Evolutionary conservation across 1,284 basidiomycete species (phyloP), one percentile per base, ranked within the genome.

Genomic region (Somion occarium): DNA sequence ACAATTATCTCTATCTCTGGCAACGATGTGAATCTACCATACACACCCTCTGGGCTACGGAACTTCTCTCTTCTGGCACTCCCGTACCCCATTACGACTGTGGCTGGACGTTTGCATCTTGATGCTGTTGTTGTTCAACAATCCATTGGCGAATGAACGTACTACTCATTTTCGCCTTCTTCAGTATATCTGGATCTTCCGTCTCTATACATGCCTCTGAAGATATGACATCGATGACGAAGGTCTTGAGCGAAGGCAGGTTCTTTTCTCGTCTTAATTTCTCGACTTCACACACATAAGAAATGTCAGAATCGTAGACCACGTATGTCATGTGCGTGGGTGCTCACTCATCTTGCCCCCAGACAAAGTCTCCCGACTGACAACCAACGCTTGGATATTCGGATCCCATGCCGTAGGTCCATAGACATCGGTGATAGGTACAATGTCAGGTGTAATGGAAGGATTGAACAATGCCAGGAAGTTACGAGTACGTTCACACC

Each of bases 111-210:
- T n/a, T n/a, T n/a, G n/a, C n/a, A n/a, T n/a, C n/a, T n/a, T 34
- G 30, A 7, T 7, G 15, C 44, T 30, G 49, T 46, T 49, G 50
- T 45, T 70, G 68, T 52, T 75, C 68, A 20, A 76, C 80, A 58
- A 96, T 84, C 90, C 91, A 95, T 57, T 86, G 76, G 26, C 93
- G 75, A 57, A 97, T 93, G 55, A 79, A 88, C 5, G 92, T 94
- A 65, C 91, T 94, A 63, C 93, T 93, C 80, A 96, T 83, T 74
- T 96, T 96, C 38, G 83, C 76, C 57, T 80, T 74, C 63, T 84
- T 85, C 53, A 95, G 69, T 62, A 78, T 68, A 46, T 82, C 82
- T 25, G 80, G 75, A 62, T 93, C 86, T 26, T 76, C 75, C 49
- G 76, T 74, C 51, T 82, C 82, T 20, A 86, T 67, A 51, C 72